Base-by-base conservation (phyloP, 2,329 filamentous ascomycete genomes). In the Arthrobotrys megalospora region DNA sequence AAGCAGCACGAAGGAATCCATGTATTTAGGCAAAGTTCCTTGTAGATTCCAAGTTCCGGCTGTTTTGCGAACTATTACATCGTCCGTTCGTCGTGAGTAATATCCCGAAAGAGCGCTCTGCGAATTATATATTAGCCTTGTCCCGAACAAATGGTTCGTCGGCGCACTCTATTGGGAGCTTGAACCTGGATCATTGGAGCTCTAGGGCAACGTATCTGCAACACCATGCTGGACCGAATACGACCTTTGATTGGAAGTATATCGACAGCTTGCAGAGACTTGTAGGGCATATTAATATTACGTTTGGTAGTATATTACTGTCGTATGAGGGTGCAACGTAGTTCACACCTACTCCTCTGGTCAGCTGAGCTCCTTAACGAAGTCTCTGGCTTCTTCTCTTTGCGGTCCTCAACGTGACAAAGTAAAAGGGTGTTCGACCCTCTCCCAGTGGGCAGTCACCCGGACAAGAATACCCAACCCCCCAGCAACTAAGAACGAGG, bases 391-490 rank as follows among this genome's bases (percentile, higher is more conserved):
- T 3, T 43, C 34, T 28, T 50, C 45, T n/a, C 53, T 82, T 5
- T 82, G 82, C 4, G 83, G 83, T 0, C 86, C 87, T 64, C 84
- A 86, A 38, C 89, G 86, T 10, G 88, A 89, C 58, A 90, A 87
- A 1, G 87, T 86, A 6, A 91, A 80, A 71, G 88, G 83, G n/a
- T 84, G 85, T 1, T 86, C 89, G 28, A 89, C 89, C 89, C 89
- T 11, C 86, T 85, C 3, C 67, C 88, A 85, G 65, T 85, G 84
- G 1, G 88, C 86, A 43, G 90, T 86, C 78, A 85, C 87, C 34
- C 85, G 85, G 0, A 89, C 89, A 0, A 91, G 84, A 11, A 89
- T 89, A 12, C 89, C 88, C 0, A 89, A 85, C 0, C 88, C 88
- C 14, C 89, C 89, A 5, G 86, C 85, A 3, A 91, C 82, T 1